phyloP scores from a whole-genome alignment of 1,139 yeast genomes.

The Pichia sp. region DNA sequence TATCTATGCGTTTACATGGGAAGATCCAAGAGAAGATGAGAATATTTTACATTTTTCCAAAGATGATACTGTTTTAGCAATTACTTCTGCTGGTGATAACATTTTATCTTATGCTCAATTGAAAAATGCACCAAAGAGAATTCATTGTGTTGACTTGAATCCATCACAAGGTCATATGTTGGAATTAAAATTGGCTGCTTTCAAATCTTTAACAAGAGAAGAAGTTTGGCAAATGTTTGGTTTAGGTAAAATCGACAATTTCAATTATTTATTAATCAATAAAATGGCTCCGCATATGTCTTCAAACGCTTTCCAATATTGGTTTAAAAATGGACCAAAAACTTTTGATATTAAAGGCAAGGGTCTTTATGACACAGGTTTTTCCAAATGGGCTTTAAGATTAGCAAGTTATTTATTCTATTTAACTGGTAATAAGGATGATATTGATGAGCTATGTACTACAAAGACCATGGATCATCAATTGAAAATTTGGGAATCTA shows the following conservation, averaged over 20 bases:
- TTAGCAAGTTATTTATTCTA: constrained; percentile 56
- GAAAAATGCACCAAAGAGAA: constrained; percentile 64
- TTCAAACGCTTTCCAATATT: constrained; percentile 73
- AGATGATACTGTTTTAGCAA: constrained; percentile 70
- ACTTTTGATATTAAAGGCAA: constrained; percentile 48
- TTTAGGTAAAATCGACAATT: constrained; percentile 55
- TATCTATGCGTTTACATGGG: constrained; percentile 87
- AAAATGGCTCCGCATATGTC: constrained; percentile 65
- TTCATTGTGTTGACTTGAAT: constrained; percentile 80
- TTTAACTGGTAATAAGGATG: constrained; percentile 45
- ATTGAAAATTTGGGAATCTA: constrained; percentile 51
- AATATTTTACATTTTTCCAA: constrained; percentile 53
- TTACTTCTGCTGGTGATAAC: constrained; percentile 84
- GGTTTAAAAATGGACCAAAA: constrained; percentile 58
- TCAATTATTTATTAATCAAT: constrained; percentile 44
- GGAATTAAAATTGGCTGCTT: constrained; percentile 69
- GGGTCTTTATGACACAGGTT: constrained; percentile 75
- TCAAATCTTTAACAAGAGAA: constrained; percentile 50
- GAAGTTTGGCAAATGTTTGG: constrained; percentile 75
- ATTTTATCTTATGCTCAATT: constrained; percentile 65
- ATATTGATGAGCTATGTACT: constrained; percentile 51
- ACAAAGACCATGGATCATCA: constrained; percentile 59
- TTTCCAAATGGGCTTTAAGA: constrained; percentile 79
- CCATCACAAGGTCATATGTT: constrained; percentile 77
- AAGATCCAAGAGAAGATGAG: constrained; percentile 78